These are phyloP conservation scores for Fusarium nanum DNA, from an alignment of 2,329 filamentous ascomycete species.

Conservation along the genomic window DNA sequence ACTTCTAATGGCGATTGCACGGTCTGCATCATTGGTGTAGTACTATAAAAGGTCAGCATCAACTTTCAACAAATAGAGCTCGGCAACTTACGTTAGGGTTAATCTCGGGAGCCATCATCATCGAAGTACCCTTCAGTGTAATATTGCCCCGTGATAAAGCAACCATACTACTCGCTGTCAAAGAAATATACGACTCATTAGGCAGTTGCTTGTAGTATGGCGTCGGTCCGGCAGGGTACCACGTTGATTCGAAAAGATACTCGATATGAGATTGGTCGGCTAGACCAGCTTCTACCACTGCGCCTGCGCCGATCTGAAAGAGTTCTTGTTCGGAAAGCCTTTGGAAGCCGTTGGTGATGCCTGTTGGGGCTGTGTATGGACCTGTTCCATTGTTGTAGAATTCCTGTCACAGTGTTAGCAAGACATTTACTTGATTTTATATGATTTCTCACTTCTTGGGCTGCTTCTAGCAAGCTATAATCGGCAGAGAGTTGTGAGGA, in stretches of 20 bases:
- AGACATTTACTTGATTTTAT: no score
- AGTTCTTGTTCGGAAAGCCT: slow-evolving; percentile 6
- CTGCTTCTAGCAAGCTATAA: background rate
- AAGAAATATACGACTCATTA: slow-evolving; percentile 10
- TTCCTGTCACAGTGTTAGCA: background rate
- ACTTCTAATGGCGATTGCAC: slow-evolving; percentile 4
- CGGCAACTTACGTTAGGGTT: slow-evolving; percentile 12
- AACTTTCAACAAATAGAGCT: no score
- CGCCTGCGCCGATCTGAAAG: background rate
- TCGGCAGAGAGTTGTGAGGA: background rate
- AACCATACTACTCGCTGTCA: slow-evolving; percentile 20
- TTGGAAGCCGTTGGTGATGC: slow-evolving; percentile 13
- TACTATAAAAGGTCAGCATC: background rate
- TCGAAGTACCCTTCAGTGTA: slow-evolving; percentile 1
- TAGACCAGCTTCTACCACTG: slow-evolving; percentile 13
- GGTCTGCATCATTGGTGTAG: slow-evolving; percentile 8
- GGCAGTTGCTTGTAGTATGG: slow-evolving; percentile 1
- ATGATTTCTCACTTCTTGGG: background rate
- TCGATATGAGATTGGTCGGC: slow-evolving; percentile 14
- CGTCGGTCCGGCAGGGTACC: slow-evolving; percentile 14
- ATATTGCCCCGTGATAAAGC: slow-evolving; percentile 7
- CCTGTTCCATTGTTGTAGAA: slow-evolving; percentile 11
- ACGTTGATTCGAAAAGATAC: slow-evolving; percentile 23
- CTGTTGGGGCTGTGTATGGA: slow-evolving; percentile 2
- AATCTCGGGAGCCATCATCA: slow-evolving; percentile 12